phyloP scores from a whole-genome alignment of 2,329 filamentous ascomycete species.

The Ophiocordyceps robertsii region DNA sequence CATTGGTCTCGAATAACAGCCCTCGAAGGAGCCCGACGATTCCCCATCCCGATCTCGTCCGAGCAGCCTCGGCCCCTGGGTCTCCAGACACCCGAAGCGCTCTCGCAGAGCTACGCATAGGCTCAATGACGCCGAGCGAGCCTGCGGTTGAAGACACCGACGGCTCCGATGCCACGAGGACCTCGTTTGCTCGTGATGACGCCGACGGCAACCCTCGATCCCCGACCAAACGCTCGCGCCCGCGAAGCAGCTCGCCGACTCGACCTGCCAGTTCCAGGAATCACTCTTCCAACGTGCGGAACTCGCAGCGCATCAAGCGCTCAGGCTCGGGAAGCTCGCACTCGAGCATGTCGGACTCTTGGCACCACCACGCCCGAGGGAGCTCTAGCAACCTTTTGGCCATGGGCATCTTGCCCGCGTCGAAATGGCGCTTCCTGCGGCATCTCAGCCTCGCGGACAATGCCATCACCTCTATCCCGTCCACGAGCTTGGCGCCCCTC shows the following conservation, averaged over 20 bases:
- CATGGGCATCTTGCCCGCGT: conserved; percentile 59
- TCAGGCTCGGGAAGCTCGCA: conserved; percentile 90
- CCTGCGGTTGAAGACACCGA: conserved; percentile 29
- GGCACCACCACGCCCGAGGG: conserved; percentile 47
- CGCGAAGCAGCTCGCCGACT: conserved; percentile 68
- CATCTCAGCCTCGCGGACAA: conserved; percentile 91
- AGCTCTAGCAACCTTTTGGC: conserved; percentile 69
- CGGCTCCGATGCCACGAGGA: conserved; percentile 16
- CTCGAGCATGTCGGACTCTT: conserved; percentile 56
- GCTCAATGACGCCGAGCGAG: conserved; percentile 44
- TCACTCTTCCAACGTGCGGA: conserved; percentile 51
- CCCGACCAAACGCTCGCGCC: conserved; percentile 33
- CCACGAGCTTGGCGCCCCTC: conserved; percentile 64
- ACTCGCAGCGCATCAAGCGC: conserved; percentile 62
- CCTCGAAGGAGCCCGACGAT: conserved; percentile 49
- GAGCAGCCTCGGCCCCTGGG: conserved; percentile 55
- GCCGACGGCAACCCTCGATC: conserved; percentile 30
- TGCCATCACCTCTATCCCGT: conserved; percentile 66
- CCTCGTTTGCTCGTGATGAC: conserved; percentile 32
- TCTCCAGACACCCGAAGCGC: conserved; percentile 39
- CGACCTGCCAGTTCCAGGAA: conserved; percentile 67
- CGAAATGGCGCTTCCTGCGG: conserved; percentile 89
- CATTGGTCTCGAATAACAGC: conserved; percentile 46
- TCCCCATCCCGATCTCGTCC: conserved; percentile 51
- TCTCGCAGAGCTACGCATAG: conserved; percentile 37